Evolutionary conservation across 83 land plant genomes (phyloP).

Genomic region (Larix sibirica): DNA sequence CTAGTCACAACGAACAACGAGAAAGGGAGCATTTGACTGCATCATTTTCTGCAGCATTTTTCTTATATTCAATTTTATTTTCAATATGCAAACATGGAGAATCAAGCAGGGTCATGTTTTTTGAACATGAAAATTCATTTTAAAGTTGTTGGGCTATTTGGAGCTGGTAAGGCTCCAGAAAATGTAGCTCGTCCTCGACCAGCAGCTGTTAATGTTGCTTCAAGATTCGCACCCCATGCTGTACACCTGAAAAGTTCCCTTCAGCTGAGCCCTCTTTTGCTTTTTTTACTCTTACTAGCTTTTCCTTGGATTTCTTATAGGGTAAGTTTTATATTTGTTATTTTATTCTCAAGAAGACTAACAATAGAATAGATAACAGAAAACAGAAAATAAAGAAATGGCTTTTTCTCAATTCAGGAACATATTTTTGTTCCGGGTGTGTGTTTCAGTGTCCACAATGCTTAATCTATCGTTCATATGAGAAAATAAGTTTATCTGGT

Average conservation of each 20-base stretch:
- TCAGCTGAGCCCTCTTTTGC: constrained; percentile 71
- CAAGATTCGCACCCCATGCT: constrained; percentile 73
- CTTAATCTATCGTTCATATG: too few species aligned
- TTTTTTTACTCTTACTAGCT: constrained; percentile 74
- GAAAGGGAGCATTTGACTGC: too few species aligned
- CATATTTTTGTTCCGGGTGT: too few species aligned
- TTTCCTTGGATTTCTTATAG: constrained; percentile 82
- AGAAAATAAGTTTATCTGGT: too few species aligned
- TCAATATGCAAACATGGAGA: constrained; percentile 8
- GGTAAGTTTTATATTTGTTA: constrained; percentile 44
- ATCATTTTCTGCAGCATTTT: neutral
- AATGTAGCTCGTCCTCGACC: constrained; percentile 68
- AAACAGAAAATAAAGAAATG: too few species aligned
- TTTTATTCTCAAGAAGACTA: neutral
- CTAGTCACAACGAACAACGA: too few species aligned
- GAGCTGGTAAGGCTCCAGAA: constrained; percentile 94
- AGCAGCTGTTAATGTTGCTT: constrained; percentile 46
- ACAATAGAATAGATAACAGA: too few species aligned
- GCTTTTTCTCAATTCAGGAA: too few species aligned
- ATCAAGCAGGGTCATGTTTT: neutral
- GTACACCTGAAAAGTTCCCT: constrained; percentile 89
- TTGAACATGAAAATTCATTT: constrained; percentile 80
- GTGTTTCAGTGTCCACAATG: too few species aligned
- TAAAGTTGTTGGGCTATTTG: constrained; percentile 62
- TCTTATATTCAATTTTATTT: neutral